These are phyloP conservation scores for Hyaloperonospora arabidopsidis DNA, from an alignment of 352 stramenopile genomes.

Conservation along the genomic window DNA sequence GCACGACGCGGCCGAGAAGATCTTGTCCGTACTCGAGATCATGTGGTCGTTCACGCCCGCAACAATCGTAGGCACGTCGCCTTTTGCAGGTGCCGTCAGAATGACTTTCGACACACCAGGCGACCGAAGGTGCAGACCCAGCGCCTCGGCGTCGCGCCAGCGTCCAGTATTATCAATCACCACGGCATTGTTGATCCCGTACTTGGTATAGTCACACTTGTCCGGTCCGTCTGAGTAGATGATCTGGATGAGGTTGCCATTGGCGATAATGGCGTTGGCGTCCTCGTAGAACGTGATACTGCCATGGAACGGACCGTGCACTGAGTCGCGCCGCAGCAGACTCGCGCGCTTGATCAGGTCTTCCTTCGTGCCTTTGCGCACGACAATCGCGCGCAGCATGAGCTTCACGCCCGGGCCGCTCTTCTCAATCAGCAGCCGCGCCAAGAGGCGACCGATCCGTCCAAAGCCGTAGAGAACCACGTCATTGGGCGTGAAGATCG, in stretches of 20 bases:
- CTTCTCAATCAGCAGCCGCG: conserved; percentile 77
- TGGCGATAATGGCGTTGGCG: conserved; percentile 80
- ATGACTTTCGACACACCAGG: conserved; percentile 76
- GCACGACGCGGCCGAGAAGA: conserved; percentile 77
- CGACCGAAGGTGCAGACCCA: conserved; percentile 69
- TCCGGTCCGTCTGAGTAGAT: conserved; percentile 78
- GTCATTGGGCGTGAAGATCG: conserved; percentile 54
- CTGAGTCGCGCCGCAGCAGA: conserved; percentile 79
- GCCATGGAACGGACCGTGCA: conserved; percentile 77
- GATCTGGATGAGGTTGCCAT: conserved; percentile 84
- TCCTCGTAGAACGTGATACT: conserved; percentile 82
- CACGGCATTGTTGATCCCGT: conserved; percentile 80
- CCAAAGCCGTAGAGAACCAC: conserved; percentile 85
- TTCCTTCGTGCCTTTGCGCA: conserved; percentile 77
- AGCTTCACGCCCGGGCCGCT: conserved; percentile 78
- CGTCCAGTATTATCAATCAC: conserved; percentile 87
- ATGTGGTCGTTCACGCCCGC: conserved; percentile 71
- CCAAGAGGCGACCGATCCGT: conserved; percentile 78
- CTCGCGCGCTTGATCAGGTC: conserved; percentile 78
- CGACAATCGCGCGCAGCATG: conserved; percentile 84
- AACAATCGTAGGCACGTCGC: conserved; percentile 66
- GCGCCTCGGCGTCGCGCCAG: conserved; percentile 59
- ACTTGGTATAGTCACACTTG: conserved; percentile 84
- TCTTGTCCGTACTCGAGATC: conserved; percentile 46
- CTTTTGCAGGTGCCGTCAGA: conserved; percentile 69